phyloP scores from a whole-genome alignment of 148 eudicot genomes.

The Camellia japonica region DNA sequence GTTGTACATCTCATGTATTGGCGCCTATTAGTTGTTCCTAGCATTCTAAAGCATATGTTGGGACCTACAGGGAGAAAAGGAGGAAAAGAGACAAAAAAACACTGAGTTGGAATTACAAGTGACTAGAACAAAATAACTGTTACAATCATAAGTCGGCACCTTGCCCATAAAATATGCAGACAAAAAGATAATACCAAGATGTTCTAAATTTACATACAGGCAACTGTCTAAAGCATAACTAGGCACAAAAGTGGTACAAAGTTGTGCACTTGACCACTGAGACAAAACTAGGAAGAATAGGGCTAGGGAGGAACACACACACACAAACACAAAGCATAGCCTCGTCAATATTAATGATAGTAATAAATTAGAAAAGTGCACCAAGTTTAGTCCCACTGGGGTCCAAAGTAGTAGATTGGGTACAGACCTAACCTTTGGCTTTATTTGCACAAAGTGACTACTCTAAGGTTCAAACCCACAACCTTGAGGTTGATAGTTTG shows the following conservation, averaged over 20 bases:
- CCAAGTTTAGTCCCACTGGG: not conserved
- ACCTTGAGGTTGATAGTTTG: too few species aligned
- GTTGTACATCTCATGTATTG: constrained; percentile 21
- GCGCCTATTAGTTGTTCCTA: constrained; percentile 26
- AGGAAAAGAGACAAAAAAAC: not conserved
- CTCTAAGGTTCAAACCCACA: too few species aligned
- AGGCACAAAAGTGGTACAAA: not conserved
- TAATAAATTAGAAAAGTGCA: not conserved
- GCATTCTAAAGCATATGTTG: constrained; percentile 77
- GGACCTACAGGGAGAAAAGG: constrained; percentile 44
- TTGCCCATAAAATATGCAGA: not conserved
- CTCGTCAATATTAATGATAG: not conserved
- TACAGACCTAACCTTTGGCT: too few species aligned
- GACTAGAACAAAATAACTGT: not conserved
- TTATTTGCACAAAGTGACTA: too few species aligned
- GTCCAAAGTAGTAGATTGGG: too few species aligned
- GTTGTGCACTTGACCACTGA: not conserved
- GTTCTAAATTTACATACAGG: not conserved
- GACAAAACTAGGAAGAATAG: not conserved
- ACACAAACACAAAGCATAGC: not conserved
- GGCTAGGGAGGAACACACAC: not conserved
- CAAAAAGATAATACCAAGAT: not conserved
- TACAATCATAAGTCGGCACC: not conserved
- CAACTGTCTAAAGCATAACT: not conserved
- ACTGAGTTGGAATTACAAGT: not conserved